Base-by-base conservation (phyloP, 495 filamentous ascomycete genomes). In the Penicillium angulare region DNA sequence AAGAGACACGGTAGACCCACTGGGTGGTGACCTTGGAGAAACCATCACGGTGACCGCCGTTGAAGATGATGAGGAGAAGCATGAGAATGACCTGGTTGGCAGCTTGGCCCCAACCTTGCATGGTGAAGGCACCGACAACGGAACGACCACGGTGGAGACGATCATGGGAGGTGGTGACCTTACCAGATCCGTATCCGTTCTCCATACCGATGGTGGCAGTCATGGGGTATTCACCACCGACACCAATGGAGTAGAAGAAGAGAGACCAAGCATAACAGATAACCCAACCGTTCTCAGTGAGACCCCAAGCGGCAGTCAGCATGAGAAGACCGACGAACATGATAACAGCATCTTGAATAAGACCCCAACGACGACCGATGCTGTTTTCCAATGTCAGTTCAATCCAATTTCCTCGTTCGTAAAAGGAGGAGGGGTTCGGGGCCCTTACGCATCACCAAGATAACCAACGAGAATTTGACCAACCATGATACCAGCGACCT, bases 91-190 rank as follows among this genome's bases (percentile, higher is more conserved):
- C 83, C 68, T 93, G 90, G 80, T 96, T 96, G 72, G 85, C 74
- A 60, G 93, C 86, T 67, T 96, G 90, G 53, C 90, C 90, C 90
- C 90, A 96, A 49, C 90, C 90, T 66, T 96, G 90, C 90, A 96
- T 96, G 69, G 95, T 73, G 76, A 96, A 96, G 23, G 90, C 90
- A 69, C 82, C 85, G 41, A 89, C 92, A 61, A 93, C 89, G 68
- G 91, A 90, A 61, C 90, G 85, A 44, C 90, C 90, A 67, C 90
- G 88, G 77, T 96, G 90, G 45, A 95, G 80, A 72, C 90, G 87
- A 66, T 96, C 90, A 20, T 92, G 86, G 43, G 82, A 81, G 46
- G 89, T 92, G 8, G 88, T 93, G 29, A 96, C 67, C 61, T 85
- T 87, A 40, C 90, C 90, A 24, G 88, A 84, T 15, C 85, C 81